Evolutionary conservation across 345 rosid species (phyloP), one percentile per base, ranked within the genome.

Genomic region (Populus alba): DNA sequence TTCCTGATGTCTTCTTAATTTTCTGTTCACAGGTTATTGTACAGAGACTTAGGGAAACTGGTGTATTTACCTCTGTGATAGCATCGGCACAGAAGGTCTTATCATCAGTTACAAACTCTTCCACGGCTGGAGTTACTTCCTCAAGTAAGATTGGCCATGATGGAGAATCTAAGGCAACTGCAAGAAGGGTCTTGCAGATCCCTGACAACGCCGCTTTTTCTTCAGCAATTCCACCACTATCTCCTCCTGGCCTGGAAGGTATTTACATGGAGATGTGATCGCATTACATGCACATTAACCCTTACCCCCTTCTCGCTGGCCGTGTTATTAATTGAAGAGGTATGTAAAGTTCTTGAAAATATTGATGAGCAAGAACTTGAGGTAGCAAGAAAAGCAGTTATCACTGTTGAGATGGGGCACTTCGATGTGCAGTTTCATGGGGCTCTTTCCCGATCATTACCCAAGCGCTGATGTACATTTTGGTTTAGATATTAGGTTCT

Each of bases 1-100:
- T 47, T 45, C 66, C 74, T 74, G 29, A 17, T 25, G 35, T 38
- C 38, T 22, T 63, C 49, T 61, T 35, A 29, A 68, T 47, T 72
- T 17, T 75, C 49, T 38, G 66, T 73, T 76, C 27, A 12, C 91
- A 96, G 99, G 92, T 82, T 63, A 89, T 94, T 76, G 80, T 88
- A 61, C 93, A 93, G 87, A 92, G 84, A 75, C 88, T 93, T 41
- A 81, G 87, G 79, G 97, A 95, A 83, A 84, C 98, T 15, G 97
- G 97, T 68, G 86, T 90, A 51, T 92, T 88, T 73, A 83, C 77
- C 79, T 84, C 89, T 16, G 89, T 85, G 23, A 85, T 94, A 77
- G 88, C 88, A 33, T 84, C 90, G 41, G 87, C 91, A 16, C 80
- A 75, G 66, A 80, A 71, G 72, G 85, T 77, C 62, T 72, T 72